These are phyloP conservation scores for Immersiella caudata DNA, from an alignment of 495 filamentous ascomycete genomes.

Conservation along the genomic window DNA sequence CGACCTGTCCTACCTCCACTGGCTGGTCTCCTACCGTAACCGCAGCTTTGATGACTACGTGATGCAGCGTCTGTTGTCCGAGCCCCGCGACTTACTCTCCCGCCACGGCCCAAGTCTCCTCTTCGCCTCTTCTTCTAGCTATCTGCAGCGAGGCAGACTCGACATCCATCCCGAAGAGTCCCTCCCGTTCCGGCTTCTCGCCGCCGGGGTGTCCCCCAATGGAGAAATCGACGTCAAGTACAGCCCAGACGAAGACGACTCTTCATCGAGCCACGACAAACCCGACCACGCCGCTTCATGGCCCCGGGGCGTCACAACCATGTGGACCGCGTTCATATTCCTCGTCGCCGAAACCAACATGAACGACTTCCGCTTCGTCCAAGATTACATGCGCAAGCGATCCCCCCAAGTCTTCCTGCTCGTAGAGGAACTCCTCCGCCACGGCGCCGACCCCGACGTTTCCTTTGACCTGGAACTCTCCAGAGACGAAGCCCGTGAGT, in stretches of 20 bases:
- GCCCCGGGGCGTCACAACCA: background rate
- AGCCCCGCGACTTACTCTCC: background rate
- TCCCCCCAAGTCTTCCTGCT: background rate
- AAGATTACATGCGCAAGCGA: background rate
- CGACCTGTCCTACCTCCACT: background rate
- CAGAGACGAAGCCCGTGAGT: background rate
- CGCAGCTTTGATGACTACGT: background rate
- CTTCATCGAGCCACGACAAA: background rate
- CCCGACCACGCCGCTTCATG: background rate
- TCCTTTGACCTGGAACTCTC: background rate
- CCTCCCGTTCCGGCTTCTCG: background rate
- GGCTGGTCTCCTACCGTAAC: background rate
- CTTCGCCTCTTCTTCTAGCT: background rate
- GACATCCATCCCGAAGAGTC: background rate
- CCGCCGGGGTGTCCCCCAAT: background rate
- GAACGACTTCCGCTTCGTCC: background rate
- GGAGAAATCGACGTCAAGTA: background rate
- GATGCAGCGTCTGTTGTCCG: background rate
- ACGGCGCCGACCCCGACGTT: background rate
- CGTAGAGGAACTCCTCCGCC: background rate
- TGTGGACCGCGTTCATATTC: background rate
- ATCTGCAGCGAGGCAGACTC: background rate
- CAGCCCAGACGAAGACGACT: background rate
- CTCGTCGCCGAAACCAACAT: background rate
- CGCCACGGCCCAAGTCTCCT: background rate